Evolutionary conservation across 306 rosid species (phyloP).

Genomic region (Lathyrus sativus): DNA sequence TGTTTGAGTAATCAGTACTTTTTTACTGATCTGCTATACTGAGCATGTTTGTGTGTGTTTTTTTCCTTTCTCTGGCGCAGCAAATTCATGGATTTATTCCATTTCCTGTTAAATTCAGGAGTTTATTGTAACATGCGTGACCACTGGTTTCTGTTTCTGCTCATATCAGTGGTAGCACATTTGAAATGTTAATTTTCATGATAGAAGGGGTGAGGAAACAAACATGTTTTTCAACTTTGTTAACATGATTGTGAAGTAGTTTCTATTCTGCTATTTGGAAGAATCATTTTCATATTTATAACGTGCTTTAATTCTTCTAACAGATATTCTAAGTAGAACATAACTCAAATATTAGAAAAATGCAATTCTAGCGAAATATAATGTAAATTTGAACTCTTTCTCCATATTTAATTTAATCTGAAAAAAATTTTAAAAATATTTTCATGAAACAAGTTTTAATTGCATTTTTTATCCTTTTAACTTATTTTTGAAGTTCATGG

Average conservation of each 20-base stretch:
- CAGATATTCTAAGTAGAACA: neutral
- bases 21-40: slow-evolving; percentile 45
- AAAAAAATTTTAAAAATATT: too few relatives aligned
- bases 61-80: slow-evolving; percentile 15
- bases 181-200: slow-evolving; percentile 13
- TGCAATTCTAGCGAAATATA: too few relatives aligned
- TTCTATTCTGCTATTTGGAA: neutral
- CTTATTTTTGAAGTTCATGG: too few relatives aligned
- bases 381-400: too few relatives aligned
- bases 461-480: too few relatives aligned
- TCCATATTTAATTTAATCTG: too few relatives aligned
- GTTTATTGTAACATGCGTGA: slow-evolving; percentile 17
- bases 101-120: slow-evolving; percentile 19
- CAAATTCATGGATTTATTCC: slow-evolving; percentile 28
- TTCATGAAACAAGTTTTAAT: too few relatives aligned
- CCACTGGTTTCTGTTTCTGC: slow-evolving; percentile 8
- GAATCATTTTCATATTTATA: neutral
- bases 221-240: slow-evolving; percentile 18
- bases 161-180: slow-evolving; percentile 13
- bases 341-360: neutral
- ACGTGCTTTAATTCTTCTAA: neutral
- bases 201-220: slow-evolving; percentile 6
- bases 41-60: slow-evolving; percentile 38
- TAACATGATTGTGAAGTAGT: neutral
- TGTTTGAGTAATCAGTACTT: slow-evolving; percentile 45